Percentiles rank a stretch among this genome's conserved stretches.
Evolutionary conservation across 176 grass and related monocot genomes (phyloP).

Genomic region (Aegilops longissima): DNA sequence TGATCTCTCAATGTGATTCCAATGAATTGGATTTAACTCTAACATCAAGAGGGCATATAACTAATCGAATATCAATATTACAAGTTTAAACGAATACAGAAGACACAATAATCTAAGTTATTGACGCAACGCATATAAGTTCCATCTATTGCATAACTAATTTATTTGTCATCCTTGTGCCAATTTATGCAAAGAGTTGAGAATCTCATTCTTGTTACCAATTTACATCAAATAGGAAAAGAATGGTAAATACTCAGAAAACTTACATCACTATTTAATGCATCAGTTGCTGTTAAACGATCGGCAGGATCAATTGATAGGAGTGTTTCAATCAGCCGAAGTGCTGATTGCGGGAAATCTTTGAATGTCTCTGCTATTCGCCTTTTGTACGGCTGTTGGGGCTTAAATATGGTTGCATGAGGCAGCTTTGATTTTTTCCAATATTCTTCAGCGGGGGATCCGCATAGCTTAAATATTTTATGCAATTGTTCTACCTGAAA

Average conservation of each 20-base stretch:
- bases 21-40: constrained; percentile 9
- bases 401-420: constrained; percentile 91
- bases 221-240: constrained; percentile 15
- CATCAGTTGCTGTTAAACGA: constrained; percentile 68
- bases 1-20: neutral
- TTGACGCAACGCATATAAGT: neutral
- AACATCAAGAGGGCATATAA: constrained; percentile 13
- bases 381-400: constrained; percentile 76
- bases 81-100: neutral
- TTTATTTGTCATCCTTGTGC: neutral
- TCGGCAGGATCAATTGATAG: constrained; percentile 80
- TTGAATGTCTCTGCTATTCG: constrained; percentile 78
- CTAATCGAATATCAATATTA: neutral
- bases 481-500: constrained; percentile 85
- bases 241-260: constrained; percentile 23
- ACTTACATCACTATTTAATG: constrained; percentile 78
- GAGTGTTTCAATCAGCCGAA: constrained; percentile 77
- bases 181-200: constrained; percentile 1
- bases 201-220: neutral
- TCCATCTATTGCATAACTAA: neutral
- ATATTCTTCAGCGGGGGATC: constrained; percentile 83
- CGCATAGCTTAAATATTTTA: constrained; percentile 94
- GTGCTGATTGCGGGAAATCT: constrained; percentile 77
- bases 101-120: neutral
- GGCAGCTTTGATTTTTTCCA: constrained; percentile 94